phyloP scores from a whole-genome alignment of 345 rosid genomes.

The Lenwebbia sp. region DNA sequence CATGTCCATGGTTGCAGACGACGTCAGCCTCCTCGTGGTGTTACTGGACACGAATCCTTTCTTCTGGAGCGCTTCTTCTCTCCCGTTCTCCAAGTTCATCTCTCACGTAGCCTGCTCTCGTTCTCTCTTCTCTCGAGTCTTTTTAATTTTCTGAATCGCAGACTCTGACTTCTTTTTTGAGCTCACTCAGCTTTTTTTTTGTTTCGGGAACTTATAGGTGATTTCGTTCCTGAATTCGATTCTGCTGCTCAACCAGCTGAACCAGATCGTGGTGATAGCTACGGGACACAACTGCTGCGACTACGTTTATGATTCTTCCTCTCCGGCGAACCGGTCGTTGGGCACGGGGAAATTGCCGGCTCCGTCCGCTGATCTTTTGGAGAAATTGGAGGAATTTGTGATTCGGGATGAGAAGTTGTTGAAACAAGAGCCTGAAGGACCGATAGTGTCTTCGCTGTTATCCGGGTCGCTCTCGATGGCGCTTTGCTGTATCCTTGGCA shows the following conservation, averaged over 20 bases:
- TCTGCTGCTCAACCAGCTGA: conserved; percentile 65
- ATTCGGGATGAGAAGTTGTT: conserved; percentile 50
- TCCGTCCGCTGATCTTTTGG: conserved; percentile 35
- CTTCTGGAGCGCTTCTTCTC: conserved; percentile 65
- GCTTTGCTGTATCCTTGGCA: conserved; percentile 84
- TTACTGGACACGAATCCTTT: conserved; percentile 76
- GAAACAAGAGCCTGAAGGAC: conserved; percentile 26
- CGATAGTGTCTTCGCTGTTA: conserved; percentile 50
- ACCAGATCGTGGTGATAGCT: conserved; percentile 80
- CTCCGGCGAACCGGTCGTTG: conserved; percentile 13
- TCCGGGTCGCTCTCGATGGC: conserved; percentile 95
- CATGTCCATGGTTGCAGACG: conserved; percentile 32
- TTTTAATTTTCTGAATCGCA: not conserved
- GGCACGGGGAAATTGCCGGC: conserved; percentile 49
- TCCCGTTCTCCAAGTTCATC: conserved; percentile 60
- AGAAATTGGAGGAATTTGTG: conserved; percentile 61
- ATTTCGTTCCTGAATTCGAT: conserved; percentile 71
- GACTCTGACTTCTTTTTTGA: not conserved
- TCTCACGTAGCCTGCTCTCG: conserved; percentile 48
- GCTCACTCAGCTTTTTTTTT: not conserved
- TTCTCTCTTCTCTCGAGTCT: not conserved
- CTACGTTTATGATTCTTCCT: conserved; percentile 69
- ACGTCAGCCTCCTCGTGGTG: conserved; percentile 71
- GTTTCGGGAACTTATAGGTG: conserved; percentile 23
- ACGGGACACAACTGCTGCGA: conserved; percentile 73